phyloP scores from a whole-genome alignment of 352 stramenopile genomes.

The Thalassiosira gravida region DNA sequence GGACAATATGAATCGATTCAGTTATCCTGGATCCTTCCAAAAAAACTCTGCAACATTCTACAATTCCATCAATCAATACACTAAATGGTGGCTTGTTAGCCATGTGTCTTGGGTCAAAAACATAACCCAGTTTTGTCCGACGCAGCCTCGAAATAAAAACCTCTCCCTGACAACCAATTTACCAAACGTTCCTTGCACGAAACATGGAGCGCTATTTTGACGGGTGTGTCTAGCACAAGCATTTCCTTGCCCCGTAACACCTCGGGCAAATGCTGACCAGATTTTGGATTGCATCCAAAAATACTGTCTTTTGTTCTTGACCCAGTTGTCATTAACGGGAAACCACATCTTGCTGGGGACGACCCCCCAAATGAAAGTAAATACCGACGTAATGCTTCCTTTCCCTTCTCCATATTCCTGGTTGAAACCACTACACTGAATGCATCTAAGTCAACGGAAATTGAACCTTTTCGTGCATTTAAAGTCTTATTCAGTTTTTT shows the following conservation, averaged over 20 bases:
- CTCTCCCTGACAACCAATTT: background rate
- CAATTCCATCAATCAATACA: constrained; percentile 3
- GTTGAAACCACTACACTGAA: background rate
- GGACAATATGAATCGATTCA: background rate
- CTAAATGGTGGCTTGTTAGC: constrained; percentile 7
- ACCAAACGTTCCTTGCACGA: constrained; percentile 2
- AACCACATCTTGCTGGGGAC: background rate
- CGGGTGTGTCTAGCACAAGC: constrained; percentile 5
- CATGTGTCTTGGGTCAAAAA: background rate
- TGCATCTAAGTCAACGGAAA: background rate
- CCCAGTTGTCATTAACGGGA: constrained; percentile 1
- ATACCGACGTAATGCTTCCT: background rate
- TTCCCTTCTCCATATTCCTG: background rate
- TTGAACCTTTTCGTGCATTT: background rate
- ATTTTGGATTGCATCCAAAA: constrained; percentile 4
- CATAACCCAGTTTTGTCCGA: constrained; percentile 1
- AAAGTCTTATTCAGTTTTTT: too few relatives aligned
- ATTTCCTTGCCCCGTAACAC: constrained; percentile 5
- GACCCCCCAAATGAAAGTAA: background rate
- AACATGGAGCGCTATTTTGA: constrained; percentile 11
- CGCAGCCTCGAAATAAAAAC: background rate
- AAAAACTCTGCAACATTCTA: background rate
- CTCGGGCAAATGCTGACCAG: constrained; percentile 1
- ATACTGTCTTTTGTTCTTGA: constrained; percentile 3
- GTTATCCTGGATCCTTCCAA: background rate